Percentiles rank a stretch among this genome's conserved stretches.
Evolutionary conservation across 2,329 filamentous ascomycete genomes (phyloP).

Genomic region (Zymoseptoria brevis): DNA sequence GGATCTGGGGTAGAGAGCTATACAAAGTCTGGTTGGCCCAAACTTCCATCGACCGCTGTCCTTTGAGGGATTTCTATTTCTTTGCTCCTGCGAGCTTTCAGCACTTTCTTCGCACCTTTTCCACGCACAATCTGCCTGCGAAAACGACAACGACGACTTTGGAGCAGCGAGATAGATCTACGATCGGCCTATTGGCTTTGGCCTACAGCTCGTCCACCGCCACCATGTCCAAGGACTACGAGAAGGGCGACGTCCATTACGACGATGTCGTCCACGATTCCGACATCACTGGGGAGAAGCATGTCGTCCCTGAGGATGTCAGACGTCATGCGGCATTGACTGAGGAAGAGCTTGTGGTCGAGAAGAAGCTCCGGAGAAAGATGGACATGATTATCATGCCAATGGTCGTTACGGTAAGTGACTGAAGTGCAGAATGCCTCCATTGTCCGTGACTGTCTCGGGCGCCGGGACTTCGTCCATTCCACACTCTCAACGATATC

Average conservation of each 20-base stretch:
- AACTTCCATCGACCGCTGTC: neutral
- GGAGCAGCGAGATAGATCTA: neutral
- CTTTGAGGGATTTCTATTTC: neutral
- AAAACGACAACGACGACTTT: neutral
- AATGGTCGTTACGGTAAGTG: constrained; percentile 56
- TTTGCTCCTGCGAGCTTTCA: neutral
- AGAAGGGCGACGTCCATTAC: constrained; percentile 18
- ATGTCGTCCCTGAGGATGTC: constrained; percentile 15
- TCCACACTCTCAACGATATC: neutral
- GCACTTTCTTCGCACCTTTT: neutral
- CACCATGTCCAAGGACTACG: constrained; percentile 5
- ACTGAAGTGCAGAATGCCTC: neutral
- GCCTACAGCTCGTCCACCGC: neutral
- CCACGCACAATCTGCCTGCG: neutral
- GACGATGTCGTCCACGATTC: constrained; percentile 22
- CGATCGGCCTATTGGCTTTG: neutral
- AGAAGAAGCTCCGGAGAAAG: constrained; percentile 57
- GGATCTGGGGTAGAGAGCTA: neutral
- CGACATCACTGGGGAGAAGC: constrained; percentile 12
- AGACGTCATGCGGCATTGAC: constrained; percentile 22
- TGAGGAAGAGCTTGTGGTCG: constrained; percentile 31
- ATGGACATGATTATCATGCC: constrained; percentile 63
- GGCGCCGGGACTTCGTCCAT: neutral
- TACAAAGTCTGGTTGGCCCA: neutral
- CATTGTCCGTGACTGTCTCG: neutral